Conservation (phyloP, 2,329 filamentous ascomycete genomes). For the Cladosporium sp. region DNA sequence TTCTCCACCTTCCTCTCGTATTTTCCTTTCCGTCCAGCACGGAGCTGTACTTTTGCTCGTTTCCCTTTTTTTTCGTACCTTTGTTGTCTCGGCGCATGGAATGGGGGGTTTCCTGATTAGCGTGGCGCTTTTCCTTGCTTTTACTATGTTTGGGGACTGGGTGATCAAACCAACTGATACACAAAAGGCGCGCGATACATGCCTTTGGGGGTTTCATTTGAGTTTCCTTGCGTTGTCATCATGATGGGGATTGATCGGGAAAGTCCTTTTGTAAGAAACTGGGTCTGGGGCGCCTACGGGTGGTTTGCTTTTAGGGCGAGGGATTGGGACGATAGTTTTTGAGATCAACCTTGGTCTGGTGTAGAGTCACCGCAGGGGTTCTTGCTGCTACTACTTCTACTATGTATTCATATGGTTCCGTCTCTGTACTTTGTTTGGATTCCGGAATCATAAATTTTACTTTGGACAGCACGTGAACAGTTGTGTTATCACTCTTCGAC, state of each 20-base stretch:
- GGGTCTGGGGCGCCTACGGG: not conserved
- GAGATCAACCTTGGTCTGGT: not conserved
- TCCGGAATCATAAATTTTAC: not conserved
- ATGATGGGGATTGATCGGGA: not conserved
- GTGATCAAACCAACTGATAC: slow-evolving; percentile 4
- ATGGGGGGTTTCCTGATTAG: not conserved
- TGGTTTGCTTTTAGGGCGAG: not conserved
- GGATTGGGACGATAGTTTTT: not conserved
- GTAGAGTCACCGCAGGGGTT: not conserved
- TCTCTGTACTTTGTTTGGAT: not conserved
- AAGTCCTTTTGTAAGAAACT: not conserved
- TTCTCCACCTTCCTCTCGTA: not conserved
- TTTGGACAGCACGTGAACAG: not conserved
- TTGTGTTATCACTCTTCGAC: no score
- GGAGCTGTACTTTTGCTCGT: not conserved
- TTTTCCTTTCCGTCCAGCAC: not conserved
- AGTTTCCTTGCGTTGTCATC: not conserved
- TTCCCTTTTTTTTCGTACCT: not conserved
- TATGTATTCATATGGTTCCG: not conserved
- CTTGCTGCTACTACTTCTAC: not conserved
- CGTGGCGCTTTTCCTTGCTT: not conserved
- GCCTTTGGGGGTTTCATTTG: not conserved
- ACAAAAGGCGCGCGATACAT: not conserved
- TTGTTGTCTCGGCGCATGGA: not conserved
- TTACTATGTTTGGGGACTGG: not conserved